Evolutionary conservation across 768 basidiomycete species (phyloP).

Genomic region (Termitomyces sp.): DNA sequence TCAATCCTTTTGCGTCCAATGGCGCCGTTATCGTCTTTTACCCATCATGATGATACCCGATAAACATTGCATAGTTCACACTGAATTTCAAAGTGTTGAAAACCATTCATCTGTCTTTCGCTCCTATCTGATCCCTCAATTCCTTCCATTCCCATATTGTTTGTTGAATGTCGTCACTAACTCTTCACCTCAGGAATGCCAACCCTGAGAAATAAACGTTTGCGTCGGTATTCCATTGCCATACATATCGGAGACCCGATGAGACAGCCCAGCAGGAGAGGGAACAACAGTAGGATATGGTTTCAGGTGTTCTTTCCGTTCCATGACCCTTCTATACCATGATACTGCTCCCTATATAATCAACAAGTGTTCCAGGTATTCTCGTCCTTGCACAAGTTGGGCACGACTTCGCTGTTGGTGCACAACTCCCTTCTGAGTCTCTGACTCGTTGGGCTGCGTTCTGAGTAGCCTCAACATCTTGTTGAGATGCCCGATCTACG

Average conservation of each 20-base stretch:
- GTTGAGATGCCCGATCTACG: not conserved
- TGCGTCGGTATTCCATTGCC: not conserved
- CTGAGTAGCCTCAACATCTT: constrained; percentile 6
- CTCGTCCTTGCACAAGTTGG: constrained; percentile 6
- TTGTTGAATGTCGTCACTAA: constrained; percentile 6
- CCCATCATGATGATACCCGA: constrained; percentile 46
- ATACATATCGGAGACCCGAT: not conserved
- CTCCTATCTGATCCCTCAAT: constrained; percentile 84
- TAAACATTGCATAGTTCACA: constrained; percentile 91
- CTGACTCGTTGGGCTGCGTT: constrained; percentile 5
- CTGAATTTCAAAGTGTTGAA: constrained; percentile 83
- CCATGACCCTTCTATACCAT: constrained; percentile 1
- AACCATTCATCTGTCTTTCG: constrained; percentile 95
- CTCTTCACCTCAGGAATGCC: constrained; percentile 46
- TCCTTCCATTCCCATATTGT: constrained; percentile 10
- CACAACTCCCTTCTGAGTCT: constrained; percentile 5
- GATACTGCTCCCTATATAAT: constrained; percentile 11
- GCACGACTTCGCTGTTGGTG: not conserved
- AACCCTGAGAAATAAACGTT: constrained; percentile 55
- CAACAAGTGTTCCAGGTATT: constrained; percentile 13
- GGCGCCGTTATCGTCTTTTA: not conserved
- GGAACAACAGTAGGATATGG: not conserved
- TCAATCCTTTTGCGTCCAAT: not conserved
- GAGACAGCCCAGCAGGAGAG: not conserved
- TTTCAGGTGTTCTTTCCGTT: not conserved